Conservation (phyloP, 352 stramenopile species). For the Pythium diclinum region DNA sequence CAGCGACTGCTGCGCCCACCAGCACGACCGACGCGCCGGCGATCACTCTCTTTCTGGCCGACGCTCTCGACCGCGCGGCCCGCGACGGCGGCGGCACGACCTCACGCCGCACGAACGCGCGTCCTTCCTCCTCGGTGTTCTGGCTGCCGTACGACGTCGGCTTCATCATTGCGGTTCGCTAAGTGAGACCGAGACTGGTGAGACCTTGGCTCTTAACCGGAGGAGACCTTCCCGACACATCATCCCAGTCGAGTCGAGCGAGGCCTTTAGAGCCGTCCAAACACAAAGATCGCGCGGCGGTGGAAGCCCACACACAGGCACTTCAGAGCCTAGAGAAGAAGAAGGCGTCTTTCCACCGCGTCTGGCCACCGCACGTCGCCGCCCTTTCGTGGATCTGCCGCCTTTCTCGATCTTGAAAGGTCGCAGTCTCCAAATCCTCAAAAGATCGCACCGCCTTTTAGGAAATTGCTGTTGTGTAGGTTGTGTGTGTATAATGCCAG, state of each 20-base stretch:
- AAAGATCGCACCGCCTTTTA: background rate
- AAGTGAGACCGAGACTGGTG: background rate
- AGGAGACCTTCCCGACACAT: background rate
- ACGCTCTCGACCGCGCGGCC: background rate
- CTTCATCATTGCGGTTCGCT: background rate
- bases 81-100: constrained; percentile 4
- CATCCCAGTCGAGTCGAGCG: too few species aligned
- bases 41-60: constrained; percentile 5
- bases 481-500: background rate
- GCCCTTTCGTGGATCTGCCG: background rate
- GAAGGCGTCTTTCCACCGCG: background rate
- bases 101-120: constrained; percentile 13
- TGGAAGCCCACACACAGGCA: too few species aligned
- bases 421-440: background rate
- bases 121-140: constrained; percentile 23
- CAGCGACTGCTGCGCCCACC: constrained; percentile 4
- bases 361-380: constrained; percentile 5
- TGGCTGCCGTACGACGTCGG: constrained; percentile 20
- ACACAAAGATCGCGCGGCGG: too few species aligned
- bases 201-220: background rate
- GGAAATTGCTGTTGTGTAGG: background rate
- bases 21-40: constrained; percentile 11
- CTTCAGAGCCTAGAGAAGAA: too few species aligned
- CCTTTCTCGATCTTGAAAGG: constrained; percentile 6
- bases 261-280: too few species aligned